Conservation (phyloP, 306 rosid species). For the Trichosanthes truncata region DNA sequence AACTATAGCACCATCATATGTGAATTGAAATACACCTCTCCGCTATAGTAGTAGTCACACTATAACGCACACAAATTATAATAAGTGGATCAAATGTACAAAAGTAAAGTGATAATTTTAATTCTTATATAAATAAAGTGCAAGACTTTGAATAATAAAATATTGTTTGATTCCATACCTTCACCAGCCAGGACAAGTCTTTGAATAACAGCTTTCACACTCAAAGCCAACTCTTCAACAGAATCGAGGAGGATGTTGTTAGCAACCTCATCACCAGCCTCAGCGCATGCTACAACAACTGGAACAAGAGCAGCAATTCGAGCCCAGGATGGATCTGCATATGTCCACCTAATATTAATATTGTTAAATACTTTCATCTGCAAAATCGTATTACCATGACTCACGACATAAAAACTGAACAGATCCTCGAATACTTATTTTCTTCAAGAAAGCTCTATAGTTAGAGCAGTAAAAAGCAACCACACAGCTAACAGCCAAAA, state of each 20-base stretch:
- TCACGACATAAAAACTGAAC: not conserved
- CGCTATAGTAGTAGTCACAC: not conserved
- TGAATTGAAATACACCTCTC: not conserved
- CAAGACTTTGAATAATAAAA: not conserved
- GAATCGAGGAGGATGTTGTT: conserved; percentile 63
- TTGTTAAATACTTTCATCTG: not conserved
- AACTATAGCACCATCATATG: not conserved
- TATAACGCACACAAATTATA: not conserved
- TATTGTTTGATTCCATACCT: conserved; percentile 35
- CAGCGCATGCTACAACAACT: conserved; percentile 73
- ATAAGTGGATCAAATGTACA: not conserved
- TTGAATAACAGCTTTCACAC: conserved; percentile 86
- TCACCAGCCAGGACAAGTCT: conserved; percentile 74
- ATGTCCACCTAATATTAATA: conserved; percentile 63
- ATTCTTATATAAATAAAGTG: not conserved
- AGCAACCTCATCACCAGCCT: conserved; percentile 78
- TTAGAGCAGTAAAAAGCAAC: not conserved
- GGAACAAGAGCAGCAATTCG: conserved; percentile 97
- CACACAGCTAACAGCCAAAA: not conserved
- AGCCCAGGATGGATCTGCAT: conserved; percentile 93
- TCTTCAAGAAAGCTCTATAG: not conserved
- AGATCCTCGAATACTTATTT: not conserved
- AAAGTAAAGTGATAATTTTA: not conserved
- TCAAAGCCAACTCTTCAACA: conserved; percentile 67
- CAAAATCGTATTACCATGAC: not conserved